These are phyloP conservation scores for Candida broadrunensis DNA, from an alignment of 805 yeast genomes.

Conservation along the genomic window DNA sequence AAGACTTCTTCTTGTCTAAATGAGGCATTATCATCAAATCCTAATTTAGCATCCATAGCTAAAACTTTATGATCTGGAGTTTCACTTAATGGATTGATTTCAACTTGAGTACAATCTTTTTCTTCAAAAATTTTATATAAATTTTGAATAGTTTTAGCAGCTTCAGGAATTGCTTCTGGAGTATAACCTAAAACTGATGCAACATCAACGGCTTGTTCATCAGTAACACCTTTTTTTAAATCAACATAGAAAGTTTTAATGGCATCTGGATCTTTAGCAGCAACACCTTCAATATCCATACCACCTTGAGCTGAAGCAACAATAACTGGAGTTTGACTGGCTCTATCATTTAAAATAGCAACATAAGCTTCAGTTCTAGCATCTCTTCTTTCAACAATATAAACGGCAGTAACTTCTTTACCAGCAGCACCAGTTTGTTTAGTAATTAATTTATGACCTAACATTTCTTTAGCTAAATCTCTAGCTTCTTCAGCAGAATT, in stretches of 20 bases:
- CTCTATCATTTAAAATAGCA: constrained; percentile 93
- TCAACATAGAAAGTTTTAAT: constrained; percentile 85
- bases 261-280: constrained; percentile 84
- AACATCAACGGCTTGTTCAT: constrained; percentile 67
- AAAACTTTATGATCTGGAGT: constrained; percentile 84
- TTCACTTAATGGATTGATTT: constrained; percentile 97
- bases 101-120: constrained; percentile 96
- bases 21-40: constrained; percentile 94
- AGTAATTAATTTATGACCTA: constrained; percentile 89
- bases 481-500: constrained; percentile 81
- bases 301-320: constrained; percentile 99
- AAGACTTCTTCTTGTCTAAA: constrained; percentile 94
- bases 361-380: constrained; percentile 94
- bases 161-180: constrained; percentile 71
- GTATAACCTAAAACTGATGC: constrained; percentile 84
- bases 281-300: constrained; percentile 99
- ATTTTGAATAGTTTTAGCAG: constrained; percentile 82
- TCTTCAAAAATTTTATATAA: constrained; percentile 87
- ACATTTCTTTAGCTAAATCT: constrained; percentile 84
- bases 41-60: constrained; percentile 99
- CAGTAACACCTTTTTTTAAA: constrained; percentile 76
- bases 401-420: constrained; percentile 94
- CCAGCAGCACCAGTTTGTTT: constrained; percentile 98
- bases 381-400: constrained; percentile 90
- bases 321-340: constrained; percentile 83